Conservation (phyloP, 495 filamentous ascomycete genomes). For the Cudoniella acicularis region DNA sequence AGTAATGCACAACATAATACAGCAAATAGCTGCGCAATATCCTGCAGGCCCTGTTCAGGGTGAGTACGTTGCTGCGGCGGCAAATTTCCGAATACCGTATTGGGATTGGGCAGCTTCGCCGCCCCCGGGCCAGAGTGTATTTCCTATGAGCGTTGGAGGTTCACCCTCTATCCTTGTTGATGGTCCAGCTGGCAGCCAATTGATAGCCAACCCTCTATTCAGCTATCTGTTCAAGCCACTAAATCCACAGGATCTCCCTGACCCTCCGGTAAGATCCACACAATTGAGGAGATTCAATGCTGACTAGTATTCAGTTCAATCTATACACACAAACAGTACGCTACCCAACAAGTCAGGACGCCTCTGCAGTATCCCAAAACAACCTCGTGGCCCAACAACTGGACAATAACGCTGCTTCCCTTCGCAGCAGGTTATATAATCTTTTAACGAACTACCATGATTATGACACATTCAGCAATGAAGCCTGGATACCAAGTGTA, state of each 20-base stretch:
- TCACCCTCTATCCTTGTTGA: slow-evolving; percentile 42
- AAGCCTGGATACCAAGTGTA: slow-evolving; percentile 40
- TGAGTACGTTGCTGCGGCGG: slow-evolving; percentile 46
- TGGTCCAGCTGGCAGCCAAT: slow-evolving; percentile 48
- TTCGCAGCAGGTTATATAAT: slow-evolving; percentile 53
- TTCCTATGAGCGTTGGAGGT: slow-evolving; percentile 45
- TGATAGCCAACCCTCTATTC: slow-evolving; percentile 60
- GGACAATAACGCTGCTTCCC: slow-evolving; percentile 40
- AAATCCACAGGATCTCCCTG: slow-evolving; percentile 32
- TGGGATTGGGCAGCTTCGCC: slow-evolving; percentile 63
- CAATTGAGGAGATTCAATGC: not conserved
- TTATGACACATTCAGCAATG: slow-evolving; percentile 56
- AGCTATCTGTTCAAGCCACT: slow-evolving; percentile 58
- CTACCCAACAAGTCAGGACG: slow-evolving; percentile 38
- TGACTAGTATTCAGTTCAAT: slow-evolving; percentile 35
- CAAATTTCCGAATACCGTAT: slow-evolving; percentile 59
- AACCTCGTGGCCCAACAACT: slow-evolving; percentile 42
- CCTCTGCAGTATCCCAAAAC: slow-evolving; percentile 48
- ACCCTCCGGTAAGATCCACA: slow-evolving; percentile 38
- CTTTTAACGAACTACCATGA: slow-evolving; percentile 55
- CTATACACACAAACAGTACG: slow-evolving; percentile 46
- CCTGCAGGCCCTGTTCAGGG: slow-evolving; percentile 37
- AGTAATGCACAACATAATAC: slow-evolving; percentile 28
- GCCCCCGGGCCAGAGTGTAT: slow-evolving; percentile 39
- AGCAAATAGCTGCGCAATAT: slow-evolving; percentile 50